phyloP scores from a whole-genome alignment of 2,329 filamentous ascomycete species.

The Fusarium pseudograminearum region DNA sequence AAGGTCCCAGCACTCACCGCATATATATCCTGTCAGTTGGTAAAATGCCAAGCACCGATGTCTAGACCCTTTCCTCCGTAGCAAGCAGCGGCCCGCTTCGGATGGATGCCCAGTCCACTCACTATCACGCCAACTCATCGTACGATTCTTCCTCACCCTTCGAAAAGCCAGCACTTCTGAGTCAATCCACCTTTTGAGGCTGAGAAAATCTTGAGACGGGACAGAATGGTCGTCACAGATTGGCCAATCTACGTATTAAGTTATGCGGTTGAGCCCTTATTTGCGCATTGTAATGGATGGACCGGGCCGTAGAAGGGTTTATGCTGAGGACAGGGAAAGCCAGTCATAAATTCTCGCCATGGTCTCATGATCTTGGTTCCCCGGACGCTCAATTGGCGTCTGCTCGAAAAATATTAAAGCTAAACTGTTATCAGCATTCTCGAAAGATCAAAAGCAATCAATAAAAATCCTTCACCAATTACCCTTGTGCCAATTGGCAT shows the following conservation, averaged over 20 bases:
- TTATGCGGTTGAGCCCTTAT: slow-evolving; percentile 17
- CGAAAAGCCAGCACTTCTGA: background rate
- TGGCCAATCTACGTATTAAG: slow-evolving; percentile 8
- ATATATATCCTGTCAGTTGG: background rate
- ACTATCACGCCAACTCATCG: slow-evolving; percentile 43
- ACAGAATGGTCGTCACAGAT: background rate
- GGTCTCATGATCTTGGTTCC: slow-evolving; percentile 19
- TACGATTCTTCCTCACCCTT: slow-evolving; percentile 40
- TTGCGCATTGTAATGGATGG: slow-evolving; percentile 27
- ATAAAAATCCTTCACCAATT: slow-evolving; percentile 11
- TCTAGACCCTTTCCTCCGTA: slow-evolving; percentile 17
- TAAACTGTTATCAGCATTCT: slow-evolving; percentile 12
- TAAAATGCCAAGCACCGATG: slow-evolving; percentile 9
- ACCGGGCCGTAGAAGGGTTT: slow-evolving; percentile 22
- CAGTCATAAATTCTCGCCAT: slow-evolving; percentile 17
- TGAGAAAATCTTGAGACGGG: background rate
- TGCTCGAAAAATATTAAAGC: slow-evolving; percentile 11
- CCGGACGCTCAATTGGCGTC: background rate
- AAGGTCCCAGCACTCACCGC: background rate
- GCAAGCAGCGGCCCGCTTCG: slow-evolving; percentile 44
- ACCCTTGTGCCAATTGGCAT: slow-evolving; percentile 10
- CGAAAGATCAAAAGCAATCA: slow-evolving; percentile 16
- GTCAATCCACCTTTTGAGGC: slow-evolving; percentile 4
- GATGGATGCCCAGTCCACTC: slow-evolving; percentile 44
- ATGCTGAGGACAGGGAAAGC: slow-evolving; percentile 15